Percentiles rank a stretch among this genome's conserved stretches.
phyloP scores from a whole-genome alignment of 2,329 filamentous ascomycete species.

The Ophiocordyceps camponoti-rufipedis region DNA sequence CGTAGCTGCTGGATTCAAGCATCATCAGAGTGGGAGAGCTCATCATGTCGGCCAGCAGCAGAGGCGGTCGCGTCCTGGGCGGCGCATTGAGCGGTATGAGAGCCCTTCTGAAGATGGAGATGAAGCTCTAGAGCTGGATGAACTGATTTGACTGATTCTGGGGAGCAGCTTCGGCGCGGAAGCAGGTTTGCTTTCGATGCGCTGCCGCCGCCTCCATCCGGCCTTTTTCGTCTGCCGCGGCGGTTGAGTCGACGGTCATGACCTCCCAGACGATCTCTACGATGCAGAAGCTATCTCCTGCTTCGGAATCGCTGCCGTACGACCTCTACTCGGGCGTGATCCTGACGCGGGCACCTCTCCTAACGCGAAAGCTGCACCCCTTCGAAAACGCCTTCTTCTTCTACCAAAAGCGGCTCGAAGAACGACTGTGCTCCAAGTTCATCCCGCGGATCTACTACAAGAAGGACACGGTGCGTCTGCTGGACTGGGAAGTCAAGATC shows the following conservation, averaged over 20 bases:
- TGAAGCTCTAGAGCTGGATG: background rate
- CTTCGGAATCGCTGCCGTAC: conserved; percentile 14
- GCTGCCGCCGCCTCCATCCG: conserved; percentile 10
- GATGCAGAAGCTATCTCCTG: background rate
- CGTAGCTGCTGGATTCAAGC: conserved; percentile 1
- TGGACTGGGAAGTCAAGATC: conserved; percentile 83
- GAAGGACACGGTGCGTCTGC: conserved; percentile 62
- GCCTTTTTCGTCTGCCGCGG: conserved; percentile 12
- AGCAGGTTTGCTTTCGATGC: background rate
- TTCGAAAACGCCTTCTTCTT: conserved; percentile 93
- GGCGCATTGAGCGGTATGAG: conserved; percentile 28
- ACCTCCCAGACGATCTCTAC: background rate
- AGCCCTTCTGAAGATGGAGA: background rate
- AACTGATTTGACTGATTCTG: background rate
- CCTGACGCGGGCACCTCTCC: conserved; percentile 70
- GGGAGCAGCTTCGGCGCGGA: background rate
- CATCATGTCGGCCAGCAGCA: conserved; percentile 35
- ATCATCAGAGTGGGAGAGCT: background rate
- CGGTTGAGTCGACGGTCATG: background rate
- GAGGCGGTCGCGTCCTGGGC: conserved; percentile 31
- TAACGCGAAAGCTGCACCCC: conserved; percentile 66
- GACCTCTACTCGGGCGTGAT: conserved; percentile 50
- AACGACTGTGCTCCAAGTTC: conserved; percentile 76
- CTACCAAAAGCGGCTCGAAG: conserved; percentile 93
- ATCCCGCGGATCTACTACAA: conserved; percentile 91